These are phyloP conservation scores for Chrysoporthe austroafricana DNA, from an alignment of 2,329 filamentous ascomycete genomes.

Conservation along the genomic window DNA sequence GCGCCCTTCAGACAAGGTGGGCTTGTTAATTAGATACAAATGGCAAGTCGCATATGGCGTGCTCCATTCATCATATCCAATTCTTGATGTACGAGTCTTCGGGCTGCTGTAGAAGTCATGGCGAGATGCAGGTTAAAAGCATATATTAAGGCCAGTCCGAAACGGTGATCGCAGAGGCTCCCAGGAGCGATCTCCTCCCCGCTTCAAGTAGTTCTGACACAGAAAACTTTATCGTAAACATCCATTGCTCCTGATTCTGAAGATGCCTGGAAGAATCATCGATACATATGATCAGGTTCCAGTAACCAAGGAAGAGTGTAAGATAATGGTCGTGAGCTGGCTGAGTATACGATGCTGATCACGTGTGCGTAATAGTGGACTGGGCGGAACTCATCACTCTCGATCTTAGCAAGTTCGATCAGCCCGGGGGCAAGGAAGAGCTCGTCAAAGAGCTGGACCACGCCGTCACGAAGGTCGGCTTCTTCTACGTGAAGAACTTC, in stretches of 20 bases:
- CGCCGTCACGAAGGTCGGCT: slow-evolving; percentile 41
- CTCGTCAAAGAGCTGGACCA: slow-evolving; percentile 40
- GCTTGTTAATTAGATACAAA: slow-evolving; percentile 1
- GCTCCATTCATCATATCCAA: not conserved
- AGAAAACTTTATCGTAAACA: not conserved
- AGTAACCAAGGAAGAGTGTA: slow-evolving; percentile 36
- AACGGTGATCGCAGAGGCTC: not conserved
- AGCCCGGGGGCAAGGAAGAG: slow-evolving; percentile 39
- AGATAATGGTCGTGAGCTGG: slow-evolving; percentile 3
- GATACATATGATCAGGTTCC: slow-evolving; percentile 37
- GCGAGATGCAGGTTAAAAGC: not conserved
- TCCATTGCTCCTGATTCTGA: slow-evolving; percentile 3
- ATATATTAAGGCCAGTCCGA: not conserved
- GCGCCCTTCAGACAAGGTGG: not conserved
- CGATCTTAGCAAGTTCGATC: slow-evolving; percentile 38
- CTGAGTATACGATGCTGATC: not conserved
- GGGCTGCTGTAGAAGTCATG: not conserved
- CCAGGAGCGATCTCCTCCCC: not conserved
- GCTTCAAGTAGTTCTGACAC: not conserved
- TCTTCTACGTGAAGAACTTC: slow-evolving; percentile 67
- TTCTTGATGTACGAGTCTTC: not conserved
- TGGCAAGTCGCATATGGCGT: not conserved
- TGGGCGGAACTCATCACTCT: slow-evolving; percentile 38
- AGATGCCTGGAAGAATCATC: slow-evolving; percentile 36
- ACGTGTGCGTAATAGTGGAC: slow-evolving; percentile 30